Evolutionary conservation across 179 eudicot species (phyloP).

Genomic region (Silene vulgaris): DNA sequence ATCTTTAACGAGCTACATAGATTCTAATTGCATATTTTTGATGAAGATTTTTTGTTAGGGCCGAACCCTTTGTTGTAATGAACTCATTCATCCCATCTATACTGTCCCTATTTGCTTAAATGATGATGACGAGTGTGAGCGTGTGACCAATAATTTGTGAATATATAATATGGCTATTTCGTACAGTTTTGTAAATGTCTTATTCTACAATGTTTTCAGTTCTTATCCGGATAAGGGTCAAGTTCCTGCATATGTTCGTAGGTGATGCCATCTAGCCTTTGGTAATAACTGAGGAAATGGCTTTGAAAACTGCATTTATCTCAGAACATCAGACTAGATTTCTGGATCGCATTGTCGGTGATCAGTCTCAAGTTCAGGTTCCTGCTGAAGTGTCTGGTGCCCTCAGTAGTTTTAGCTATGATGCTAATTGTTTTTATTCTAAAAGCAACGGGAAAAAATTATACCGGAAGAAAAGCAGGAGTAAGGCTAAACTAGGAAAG

Average conservation of each 20-base stretch:
- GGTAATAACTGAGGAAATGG: conserved; percentile 6
- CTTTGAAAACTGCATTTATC: conserved; percentile 19
- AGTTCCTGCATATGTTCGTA: conserved; percentile 12
- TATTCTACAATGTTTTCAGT: neutral
- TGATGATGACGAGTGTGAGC: too few relatives aligned
- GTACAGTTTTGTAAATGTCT: neutral
- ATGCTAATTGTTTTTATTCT: conserved; percentile 2
- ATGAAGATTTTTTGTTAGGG: neutral
- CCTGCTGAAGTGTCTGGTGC: conserved; percentile 14
- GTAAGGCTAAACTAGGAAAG: conserved; percentile 14
- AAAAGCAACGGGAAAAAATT: conserved; percentile 12
- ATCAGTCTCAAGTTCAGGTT: conserved; percentile 17
- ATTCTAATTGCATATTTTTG: neutral
- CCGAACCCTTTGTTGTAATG: neutral
- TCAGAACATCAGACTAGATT: conserved; percentile 16
- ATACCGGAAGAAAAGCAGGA: conserved; percentile 19
- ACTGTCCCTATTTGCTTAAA: neutral
- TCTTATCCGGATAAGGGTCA: conserved; percentile 12
- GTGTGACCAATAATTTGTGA: too few relatives aligned
- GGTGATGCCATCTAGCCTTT: conserved; percentile 8
- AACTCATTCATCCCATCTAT: neutral
- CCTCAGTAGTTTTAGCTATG: conserved; percentile 11
- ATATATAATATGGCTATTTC: too few relatives aligned
- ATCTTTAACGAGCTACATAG: neutral
- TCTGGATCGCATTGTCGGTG: conserved; percentile 13